Conservation (phyloP, 805 yeast genomes). For the Yamadazyma akitaensis region DNA sequence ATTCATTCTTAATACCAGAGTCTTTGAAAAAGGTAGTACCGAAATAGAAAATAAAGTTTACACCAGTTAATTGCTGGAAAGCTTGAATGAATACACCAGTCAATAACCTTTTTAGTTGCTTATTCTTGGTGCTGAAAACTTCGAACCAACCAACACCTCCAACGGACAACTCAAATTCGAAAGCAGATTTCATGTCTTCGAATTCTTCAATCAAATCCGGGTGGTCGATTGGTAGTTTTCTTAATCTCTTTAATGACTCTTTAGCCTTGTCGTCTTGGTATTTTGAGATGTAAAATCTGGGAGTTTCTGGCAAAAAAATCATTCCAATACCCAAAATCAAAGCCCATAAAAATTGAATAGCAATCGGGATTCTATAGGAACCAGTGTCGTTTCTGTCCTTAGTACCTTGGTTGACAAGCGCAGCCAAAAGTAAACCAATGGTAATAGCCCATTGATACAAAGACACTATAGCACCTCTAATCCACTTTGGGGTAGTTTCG, state of each 20-base stretch:
- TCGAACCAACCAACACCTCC: slow-evolving; percentile 50
- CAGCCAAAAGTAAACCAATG: slow-evolving; percentile 38
- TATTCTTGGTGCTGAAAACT: slow-evolving; percentile 58
- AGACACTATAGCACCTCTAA: slow-evolving; percentile 43
- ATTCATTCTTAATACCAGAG: slow-evolving; percentile 55
- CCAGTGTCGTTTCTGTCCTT: slow-evolving; percentile 33
- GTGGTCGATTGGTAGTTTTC: slow-evolving; percentile 59
- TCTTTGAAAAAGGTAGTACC: slow-evolving; percentile 78
- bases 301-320: slow-evolving; percentile 37
- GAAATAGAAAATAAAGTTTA: slow-evolving; percentile 86
- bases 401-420: slow-evolving; percentile 36
- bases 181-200: slow-evolving; percentile 71
- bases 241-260: slow-evolving; percentile 29
- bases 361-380: slow-evolving; percentile 43
- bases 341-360: slow-evolving; percentile 39
- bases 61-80: slow-evolving; percentile 87
- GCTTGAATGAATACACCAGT: slow-evolving; percentile 73
- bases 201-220: slow-evolving; percentile 68
- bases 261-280: slow-evolving; percentile 26
- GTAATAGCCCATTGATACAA: slow-evolving; percentile 42
- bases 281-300: slow-evolving; percentile 36
- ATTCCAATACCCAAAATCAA: slow-evolving; percentile 33
- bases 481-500: slow-evolving; percentile 41
- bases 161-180: slow-evolving; percentile 63
- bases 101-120: slow-evolving; percentile 42